These are phyloP conservation scores for Oidium heveae DNA, from an alignment of 2,329 filamentous ascomycete species.

Conservation along the genomic window DNA sequence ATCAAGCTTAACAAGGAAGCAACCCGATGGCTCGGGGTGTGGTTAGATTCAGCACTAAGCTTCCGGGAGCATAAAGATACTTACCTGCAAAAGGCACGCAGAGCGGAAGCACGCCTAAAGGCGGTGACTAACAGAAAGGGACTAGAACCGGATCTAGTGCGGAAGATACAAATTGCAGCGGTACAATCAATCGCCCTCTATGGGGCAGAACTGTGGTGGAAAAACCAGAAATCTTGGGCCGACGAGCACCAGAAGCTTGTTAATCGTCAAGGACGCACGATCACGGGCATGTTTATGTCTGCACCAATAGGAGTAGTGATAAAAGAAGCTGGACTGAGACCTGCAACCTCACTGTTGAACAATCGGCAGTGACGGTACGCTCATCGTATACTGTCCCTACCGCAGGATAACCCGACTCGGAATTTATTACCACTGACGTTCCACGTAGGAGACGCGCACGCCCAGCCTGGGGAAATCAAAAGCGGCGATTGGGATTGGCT, in stretches of 20 bases:
- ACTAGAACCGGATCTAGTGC: no score
- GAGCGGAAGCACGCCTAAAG: no score
- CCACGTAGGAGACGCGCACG: neutral
- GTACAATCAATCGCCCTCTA: neutral
- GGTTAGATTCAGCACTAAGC: no score
- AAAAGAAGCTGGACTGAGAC: neutral
- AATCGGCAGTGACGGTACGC: no score
- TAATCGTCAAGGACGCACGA: neutral
- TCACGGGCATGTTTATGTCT: neutral
- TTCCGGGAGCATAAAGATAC: no score
- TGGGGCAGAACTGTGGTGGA: neutral
- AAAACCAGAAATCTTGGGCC: neutral
- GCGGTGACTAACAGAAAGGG: no score
- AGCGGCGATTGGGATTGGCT: neutral
- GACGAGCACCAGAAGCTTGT: no score
- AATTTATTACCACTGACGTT: neutral
- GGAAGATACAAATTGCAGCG: no score
- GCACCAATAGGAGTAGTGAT: neutral
- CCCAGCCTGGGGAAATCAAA: neutral
- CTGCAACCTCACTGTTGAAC: neutral
- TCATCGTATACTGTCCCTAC: neutral
- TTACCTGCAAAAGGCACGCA: no score
- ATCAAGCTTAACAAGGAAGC: no score
- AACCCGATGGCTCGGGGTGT: no score
- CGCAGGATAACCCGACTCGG: neutral